Conservation (phyloP, 352 stramenopile genomes). For the Globisporangium nodosum region DNA sequence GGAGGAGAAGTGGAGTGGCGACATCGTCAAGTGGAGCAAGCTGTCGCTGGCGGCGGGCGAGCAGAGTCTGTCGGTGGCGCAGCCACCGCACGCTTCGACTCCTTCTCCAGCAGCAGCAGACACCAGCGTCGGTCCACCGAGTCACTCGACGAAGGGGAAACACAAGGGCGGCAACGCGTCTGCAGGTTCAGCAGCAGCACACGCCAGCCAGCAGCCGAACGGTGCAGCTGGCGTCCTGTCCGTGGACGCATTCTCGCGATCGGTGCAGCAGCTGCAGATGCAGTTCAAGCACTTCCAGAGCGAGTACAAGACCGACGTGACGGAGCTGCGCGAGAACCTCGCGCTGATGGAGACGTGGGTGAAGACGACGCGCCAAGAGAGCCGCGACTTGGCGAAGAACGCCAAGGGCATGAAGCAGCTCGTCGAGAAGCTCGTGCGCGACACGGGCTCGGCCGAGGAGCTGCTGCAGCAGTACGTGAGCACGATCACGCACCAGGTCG, state of each 20-base stretch:
- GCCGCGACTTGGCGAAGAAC: constrained; percentile 35
- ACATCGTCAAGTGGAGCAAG: constrained; percentile 29
- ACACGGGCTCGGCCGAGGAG: constrained; percentile 59
- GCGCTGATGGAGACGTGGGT: constrained; percentile 35
- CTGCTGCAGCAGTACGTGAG: constrained; percentile 80
- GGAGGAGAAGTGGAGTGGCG: constrained; percentile 19
- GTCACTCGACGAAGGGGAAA: constrained; percentile 6
- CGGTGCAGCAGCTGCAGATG: constrained; percentile 26
- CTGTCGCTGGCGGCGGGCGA: not conserved
- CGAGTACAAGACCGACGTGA: constrained; percentile 28
- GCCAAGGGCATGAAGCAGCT: constrained; percentile 62
- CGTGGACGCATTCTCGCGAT: constrained; percentile 11
- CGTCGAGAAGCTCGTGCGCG: constrained; percentile 71
- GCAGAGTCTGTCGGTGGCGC: not conserved
- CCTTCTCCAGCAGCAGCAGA: not conserved
- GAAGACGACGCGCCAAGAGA: constrained; percentile 37
- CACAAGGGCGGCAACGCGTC: not conserved
- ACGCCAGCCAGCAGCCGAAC: not conserved
- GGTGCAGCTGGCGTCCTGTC: not conserved
- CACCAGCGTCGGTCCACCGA: constrained; percentile 7
- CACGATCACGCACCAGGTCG: constrained; percentile 81
- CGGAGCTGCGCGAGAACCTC: constrained; percentile 31
- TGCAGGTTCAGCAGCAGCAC: no score
- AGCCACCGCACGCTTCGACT: no score
- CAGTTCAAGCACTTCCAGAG: constrained; percentile 34